Conservation (phyloP, 225 moss, liverwort and hornwort genomes). For the Sphagnum contortum region DNA sequence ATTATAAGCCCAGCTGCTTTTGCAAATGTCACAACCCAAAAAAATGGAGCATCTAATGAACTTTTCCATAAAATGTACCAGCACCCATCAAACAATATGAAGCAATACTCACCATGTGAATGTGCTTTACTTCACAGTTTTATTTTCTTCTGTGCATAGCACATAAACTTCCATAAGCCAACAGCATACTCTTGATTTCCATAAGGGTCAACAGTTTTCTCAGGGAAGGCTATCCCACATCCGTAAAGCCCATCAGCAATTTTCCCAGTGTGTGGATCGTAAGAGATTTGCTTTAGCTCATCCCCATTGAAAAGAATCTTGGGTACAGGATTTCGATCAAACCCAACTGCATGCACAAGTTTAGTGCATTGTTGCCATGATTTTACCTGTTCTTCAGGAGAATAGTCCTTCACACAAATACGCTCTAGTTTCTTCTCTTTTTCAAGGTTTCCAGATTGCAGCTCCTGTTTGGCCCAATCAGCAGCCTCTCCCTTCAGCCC, state of each 20-base stretch:
- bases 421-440: constrained; percentile 11
- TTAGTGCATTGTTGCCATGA: constrained; percentile 40
- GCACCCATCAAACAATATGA: too few species aligned
- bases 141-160: constrained; percentile 3
- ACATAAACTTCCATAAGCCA: constrained; percentile 47
- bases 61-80: too few species aligned
- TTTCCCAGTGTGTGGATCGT: constrained; percentile 29
- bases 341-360: constrained; percentile 54
- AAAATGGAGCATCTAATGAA: too few species aligned
- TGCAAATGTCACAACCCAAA: constrained; percentile 53
- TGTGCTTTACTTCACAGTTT: too few species aligned
- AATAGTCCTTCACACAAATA: constrained; percentile 20
- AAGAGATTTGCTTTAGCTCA: constrained; percentile 23
- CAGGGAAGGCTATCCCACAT: constrained; percentile 51
- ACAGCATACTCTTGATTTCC: constrained; percentile 53
- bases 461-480: constrained; percentile 40
- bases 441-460: constrained; percentile 29
- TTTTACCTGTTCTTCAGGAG: constrained; percentile 26
- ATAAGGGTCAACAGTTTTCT: constrained; percentile 30
- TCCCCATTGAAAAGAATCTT: constrained; percentile 24
- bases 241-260: constrained; percentile 50
- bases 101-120: too few species aligned
- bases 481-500: constrained; percentile 55
- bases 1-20: constrained; percentile 80
- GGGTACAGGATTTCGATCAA: constrained; percentile 30